Conservation (phyloP, 164 flowering plant species). For the Annona cherimola region DNA sequence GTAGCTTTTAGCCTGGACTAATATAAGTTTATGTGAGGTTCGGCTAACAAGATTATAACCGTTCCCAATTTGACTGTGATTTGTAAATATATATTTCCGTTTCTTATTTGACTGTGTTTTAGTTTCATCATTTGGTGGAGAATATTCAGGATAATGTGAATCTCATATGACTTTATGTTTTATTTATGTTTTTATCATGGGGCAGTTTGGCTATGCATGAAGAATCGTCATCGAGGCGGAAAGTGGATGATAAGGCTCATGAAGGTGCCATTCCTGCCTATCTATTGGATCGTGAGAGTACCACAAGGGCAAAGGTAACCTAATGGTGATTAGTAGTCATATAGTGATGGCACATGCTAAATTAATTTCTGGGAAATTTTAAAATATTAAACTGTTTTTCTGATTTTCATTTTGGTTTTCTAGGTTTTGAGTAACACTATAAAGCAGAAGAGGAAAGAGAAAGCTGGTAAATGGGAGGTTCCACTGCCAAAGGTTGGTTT, state of each 20-base stretch:
- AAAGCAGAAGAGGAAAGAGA: constrained; percentile 97
- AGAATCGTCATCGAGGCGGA: constrained; percentile 75
- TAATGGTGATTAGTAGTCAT: not conserved
- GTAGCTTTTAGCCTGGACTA: too few relatives aligned
- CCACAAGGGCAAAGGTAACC: constrained; percentile 81
- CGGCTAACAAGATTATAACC: too few relatives aligned
- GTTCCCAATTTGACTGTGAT: too few relatives aligned
- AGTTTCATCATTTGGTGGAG: not conserved
- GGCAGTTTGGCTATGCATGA: constrained; percentile 83
- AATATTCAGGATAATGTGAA: not conserved
- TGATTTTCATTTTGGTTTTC: constrained; percentile 1
- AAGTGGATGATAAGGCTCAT: constrained; percentile 82
- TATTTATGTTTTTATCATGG: constrained; percentile 7
- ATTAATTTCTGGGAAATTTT: not conserved
- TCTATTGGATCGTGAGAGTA: constrained; percentile 90
- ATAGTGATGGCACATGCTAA: not conserved
- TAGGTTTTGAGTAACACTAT: constrained; percentile 91
- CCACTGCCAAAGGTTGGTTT: constrained; percentile 88
- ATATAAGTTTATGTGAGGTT: too few relatives aligned
- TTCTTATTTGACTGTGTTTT: not conserved
- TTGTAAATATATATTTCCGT: not conserved
- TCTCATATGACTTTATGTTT: not conserved
- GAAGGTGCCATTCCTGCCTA: constrained; percentile 95
- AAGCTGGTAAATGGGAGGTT: constrained; percentile 99
- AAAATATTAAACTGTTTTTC: not conserved